phyloP scores from a whole-genome alignment of 345 rosid species.

The Diplotaxis tenuifolia region DNA sequence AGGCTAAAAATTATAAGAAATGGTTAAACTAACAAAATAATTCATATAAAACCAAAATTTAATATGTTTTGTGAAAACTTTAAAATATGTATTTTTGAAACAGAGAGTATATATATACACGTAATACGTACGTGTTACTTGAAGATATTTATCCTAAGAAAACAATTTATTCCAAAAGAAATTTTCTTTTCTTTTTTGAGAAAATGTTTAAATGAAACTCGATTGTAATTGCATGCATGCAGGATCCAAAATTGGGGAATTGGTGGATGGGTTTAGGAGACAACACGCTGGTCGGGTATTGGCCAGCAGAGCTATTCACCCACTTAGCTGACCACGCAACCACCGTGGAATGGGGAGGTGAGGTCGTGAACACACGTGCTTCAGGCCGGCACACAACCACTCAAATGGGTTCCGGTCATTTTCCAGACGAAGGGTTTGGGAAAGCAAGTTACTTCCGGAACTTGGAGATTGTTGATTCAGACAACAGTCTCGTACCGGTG shows the following conservation, averaged over 20 bases:
- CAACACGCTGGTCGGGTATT: slow-evolving; percentile 77
- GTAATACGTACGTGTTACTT: too few relatives aligned
- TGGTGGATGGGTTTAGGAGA: slow-evolving; percentile 99
- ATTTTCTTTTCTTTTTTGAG: too few relatives aligned
- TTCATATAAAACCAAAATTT: too few relatives aligned
- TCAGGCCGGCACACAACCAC: slow-evolving; percentile 81
- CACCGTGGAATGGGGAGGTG: slow-evolving; percentile 98
- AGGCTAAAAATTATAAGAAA: too few relatives aligned
- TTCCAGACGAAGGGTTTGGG: slow-evolving; percentile 80
- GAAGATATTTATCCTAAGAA: too few relatives aligned
- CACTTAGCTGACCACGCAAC: slow-evolving; percentile 87
- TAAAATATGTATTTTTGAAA: too few relatives aligned
- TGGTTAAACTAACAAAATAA: too few relatives aligned
- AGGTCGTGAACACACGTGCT: slow-evolving; percentile 85
- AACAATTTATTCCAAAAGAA: not conserved
- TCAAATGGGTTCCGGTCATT: slow-evolving; percentile 96
- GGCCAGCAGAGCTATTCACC: slow-evolving; percentile 96
- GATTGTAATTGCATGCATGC: slow-evolving; percentile 16
- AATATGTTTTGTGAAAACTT: too few relatives aligned
- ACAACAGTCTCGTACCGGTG: slow-evolving; percentile 74
- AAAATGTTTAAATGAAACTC: not conserved
- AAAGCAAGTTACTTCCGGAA: slow-evolving; percentile 87
- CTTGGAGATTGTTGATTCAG: slow-evolving; percentile 82
- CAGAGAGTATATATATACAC: too few relatives aligned
- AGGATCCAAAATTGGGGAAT: slow-evolving; percentile 90